Evolutionary conservation across 768 basidiomycete genomes (phyloP), one percentile per base, ranked within the genome.

Genomic region (Amanita molliuscula): DNA sequence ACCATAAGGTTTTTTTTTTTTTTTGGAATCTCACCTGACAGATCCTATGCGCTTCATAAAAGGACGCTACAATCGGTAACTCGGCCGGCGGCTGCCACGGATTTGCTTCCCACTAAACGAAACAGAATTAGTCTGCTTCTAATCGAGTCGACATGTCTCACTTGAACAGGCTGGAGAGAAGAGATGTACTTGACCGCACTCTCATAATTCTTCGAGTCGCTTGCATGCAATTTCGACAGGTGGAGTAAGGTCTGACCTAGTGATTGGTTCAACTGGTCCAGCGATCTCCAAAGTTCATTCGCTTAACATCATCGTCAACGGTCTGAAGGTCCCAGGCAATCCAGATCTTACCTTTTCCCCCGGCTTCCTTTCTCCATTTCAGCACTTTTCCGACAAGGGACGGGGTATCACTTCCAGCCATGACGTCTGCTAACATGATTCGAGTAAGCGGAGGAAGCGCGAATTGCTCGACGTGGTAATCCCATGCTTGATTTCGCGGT

Each of bases 391-490:
- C 81, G 9, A 94, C 92, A 36, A 98, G 79, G 36, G 89, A 89
- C 1, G 96, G 96, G 1, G 96, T 97, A 59, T 97, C 89, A 56
- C 88, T 94, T 8, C 96, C 96, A 7, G 88, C 91, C 58, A 96
- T 89, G 13, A 98, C 92, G 61, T 99, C 96, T 21, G 94, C 96
- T 18, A 99, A 75, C 67, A 98, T 76, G 31, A 99, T 75, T 48
- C 88, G 74, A 18, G 88, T 83, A 45, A 81, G 66, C 0, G 88
- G 89, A 2, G 96, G 96, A 29, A 99, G 81, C 47, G 78, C 75
- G 63, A 96, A 90, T 0, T 81, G 77, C 49, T 72, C 67, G 10
- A 85, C 74, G 28, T 60, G 63, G 56, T 84, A 78, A 57, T 91
- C 82, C 94, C 94, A 96, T 48, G 71, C 73, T 2, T 62, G 57